A percentile compares a stretch with the other conserved stretches of the same genome.
Evolutionary conservation across 768 basidiomycete genomes (phyloP).

Genomic region (Pisolithus tinctorius): DNA sequence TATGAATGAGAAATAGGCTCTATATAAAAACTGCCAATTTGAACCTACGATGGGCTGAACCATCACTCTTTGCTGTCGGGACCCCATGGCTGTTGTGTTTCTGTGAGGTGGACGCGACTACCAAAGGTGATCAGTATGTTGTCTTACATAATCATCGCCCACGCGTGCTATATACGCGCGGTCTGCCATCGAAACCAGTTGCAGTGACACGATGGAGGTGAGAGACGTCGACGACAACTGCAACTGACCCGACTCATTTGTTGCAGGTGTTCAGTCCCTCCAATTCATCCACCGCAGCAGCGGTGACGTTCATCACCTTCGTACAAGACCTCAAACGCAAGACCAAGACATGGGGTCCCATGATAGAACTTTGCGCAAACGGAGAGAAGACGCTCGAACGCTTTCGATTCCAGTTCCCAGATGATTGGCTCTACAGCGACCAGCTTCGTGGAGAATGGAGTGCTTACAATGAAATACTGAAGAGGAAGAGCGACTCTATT

Average conservation of each 20-base stretch:
- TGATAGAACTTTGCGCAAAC: constrained; percentile 89
- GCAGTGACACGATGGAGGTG: constrained; percentile 19
- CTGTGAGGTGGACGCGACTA: neutral
- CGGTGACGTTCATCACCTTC: constrained; percentile 98
- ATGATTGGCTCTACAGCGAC: constrained; percentile 98
- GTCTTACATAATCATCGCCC: constrained; percentile 19
- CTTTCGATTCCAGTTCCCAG: constrained; percentile 93
- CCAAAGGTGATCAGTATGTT: constrained; percentile 1
- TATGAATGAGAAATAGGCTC: constrained; percentile 6
- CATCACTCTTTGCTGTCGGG: constrained; percentile 94
- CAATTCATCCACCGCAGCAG: constrained; percentile 93
- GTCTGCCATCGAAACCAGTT: no score
- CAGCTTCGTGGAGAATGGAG: constrained; percentile 98
- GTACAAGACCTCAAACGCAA: constrained; percentile 98
- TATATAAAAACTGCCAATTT: neutral
- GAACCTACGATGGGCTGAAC: constrained; percentile 94
- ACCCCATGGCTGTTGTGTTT: constrained; percentile 61
- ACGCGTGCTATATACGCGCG: constrained; percentile 3
- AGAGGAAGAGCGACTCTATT: constrained; percentile 96
- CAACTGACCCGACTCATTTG: neutral
- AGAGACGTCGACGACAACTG: constrained; percentile 1
- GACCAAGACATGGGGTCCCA: constrained; percentile 92
- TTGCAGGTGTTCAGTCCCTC: constrained; percentile 62
- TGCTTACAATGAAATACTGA: constrained; percentile 95
- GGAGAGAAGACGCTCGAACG: constrained; percentile 97